Evolutionary conservation across 257 asterid genomes (phyloP).

Genomic region (Solanum sparsipilum): DNA sequence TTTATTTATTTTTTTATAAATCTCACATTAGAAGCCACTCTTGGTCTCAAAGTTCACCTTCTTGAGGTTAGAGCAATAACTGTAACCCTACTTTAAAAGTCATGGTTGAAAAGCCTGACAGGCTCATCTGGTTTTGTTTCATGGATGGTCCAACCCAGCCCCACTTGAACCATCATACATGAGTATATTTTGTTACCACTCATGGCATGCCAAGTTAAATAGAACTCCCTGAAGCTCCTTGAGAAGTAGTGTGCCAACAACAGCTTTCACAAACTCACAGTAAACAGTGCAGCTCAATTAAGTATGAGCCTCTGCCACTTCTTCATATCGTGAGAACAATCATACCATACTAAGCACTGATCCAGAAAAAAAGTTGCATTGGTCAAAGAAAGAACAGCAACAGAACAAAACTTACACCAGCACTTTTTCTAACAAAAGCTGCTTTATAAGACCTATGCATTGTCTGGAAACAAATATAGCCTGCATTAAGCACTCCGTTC

Average conservation of each 20-base stretch:
- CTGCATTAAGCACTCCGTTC: slow-evolving; percentile 86
- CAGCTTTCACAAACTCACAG: neutral
- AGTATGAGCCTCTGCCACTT: neutral
- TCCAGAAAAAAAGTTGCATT: neutral
- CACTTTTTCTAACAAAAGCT: slow-evolving; percentile 24
- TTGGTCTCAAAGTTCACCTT: neutral
- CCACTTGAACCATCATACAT: neutral
- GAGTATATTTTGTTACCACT: neutral
- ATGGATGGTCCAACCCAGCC: neutral
- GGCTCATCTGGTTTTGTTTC: neutral
- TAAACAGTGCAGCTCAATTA: neutral
- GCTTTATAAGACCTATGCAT: slow-evolving; percentile 51
- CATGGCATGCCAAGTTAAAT: neutral
- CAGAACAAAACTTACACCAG: slow-evolving; percentile 37
- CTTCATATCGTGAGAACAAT: neutral
- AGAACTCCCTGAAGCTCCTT: neutral
- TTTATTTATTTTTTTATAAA: neutral
- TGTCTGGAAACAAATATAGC: slow-evolving; percentile 62
- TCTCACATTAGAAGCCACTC: neutral
- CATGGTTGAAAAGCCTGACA: neutral
- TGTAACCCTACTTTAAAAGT: neutral
- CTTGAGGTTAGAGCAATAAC: neutral
- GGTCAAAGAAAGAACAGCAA: neutral
- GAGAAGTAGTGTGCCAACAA: neutral
- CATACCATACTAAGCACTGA: neutral